Conservation (phyloP, 768 basidiomycete genomes). For the Lactarius quietus region DNA sequence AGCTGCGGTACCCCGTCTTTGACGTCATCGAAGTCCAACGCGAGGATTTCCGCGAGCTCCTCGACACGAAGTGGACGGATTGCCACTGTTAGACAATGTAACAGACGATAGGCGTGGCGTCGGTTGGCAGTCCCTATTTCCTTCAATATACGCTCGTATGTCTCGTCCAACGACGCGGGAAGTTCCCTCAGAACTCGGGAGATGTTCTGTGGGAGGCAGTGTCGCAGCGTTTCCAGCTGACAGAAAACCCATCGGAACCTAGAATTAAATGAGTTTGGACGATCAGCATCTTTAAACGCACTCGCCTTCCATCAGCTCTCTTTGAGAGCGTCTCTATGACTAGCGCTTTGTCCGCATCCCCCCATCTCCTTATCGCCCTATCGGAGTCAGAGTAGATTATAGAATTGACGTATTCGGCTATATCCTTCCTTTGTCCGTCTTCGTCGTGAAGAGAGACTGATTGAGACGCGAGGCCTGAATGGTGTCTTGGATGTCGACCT, state of each 20-base stretch:
- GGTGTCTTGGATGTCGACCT: no score
- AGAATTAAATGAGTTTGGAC: background rate
- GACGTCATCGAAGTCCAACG: background rate
- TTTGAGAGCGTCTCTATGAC: background rate
- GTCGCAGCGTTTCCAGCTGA: background rate
- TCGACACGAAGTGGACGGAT: background rate
- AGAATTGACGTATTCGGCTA: no score
- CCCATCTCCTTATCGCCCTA: conserved; percentile 26
- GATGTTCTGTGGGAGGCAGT: background rate
- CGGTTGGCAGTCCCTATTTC: background rate
- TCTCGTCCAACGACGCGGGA: background rate
- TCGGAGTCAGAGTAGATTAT: no score
- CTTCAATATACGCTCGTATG: background rate
- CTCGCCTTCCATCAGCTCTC: background rate
- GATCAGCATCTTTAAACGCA: background rate
- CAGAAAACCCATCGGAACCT: background rate
- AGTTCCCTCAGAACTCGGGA: background rate
- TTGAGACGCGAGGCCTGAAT: no score
- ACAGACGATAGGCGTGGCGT: background rate
- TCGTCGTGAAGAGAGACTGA: no score
- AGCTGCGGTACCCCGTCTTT: background rate
- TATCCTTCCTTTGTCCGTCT: no score
- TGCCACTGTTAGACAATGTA: background rate
- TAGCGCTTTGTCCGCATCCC: background rate
- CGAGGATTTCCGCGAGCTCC: background rate